A percentile compares a stretch with the other conserved stretches of the same genome.
Conservation (phyloP, 2,329 filamentous ascomycete species). For the Trichoderma atroviride region DNA sequence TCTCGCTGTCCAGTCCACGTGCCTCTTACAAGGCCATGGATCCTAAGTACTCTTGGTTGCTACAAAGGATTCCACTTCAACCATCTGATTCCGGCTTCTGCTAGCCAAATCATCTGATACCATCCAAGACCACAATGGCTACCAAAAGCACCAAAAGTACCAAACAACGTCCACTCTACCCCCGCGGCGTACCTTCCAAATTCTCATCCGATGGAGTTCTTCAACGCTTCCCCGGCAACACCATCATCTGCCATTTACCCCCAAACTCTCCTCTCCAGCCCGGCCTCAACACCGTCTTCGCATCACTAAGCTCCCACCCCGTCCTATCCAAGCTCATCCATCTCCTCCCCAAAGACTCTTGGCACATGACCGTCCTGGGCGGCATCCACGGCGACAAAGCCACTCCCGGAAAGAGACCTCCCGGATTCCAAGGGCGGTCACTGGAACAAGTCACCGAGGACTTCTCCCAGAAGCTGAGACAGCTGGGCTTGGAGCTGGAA, state of each 20-base stretch:
- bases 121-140: not conserved
- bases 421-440: conserved; percentile 26
- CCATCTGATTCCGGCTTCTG: not conserved
- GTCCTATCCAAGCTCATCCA: conserved; percentile 24
- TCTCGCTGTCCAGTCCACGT: not conserved
- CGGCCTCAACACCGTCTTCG: conserved; percentile 28
- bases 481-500: conserved; percentile 24
- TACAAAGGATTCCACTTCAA: not conserved
- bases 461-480: conserved; percentile 25
- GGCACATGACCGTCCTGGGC: conserved; percentile 34
- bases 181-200: conserved; percentile 29
- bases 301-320: conserved; percentile 28
- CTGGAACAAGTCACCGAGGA: conserved; percentile 27
- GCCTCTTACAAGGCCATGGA: not conserved
- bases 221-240: conserved; percentile 31
- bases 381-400: conserved; percentile 31
- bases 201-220: conserved; percentile 28
- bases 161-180: conserved; percentile 25
- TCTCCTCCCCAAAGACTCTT: conserved; percentile 30
- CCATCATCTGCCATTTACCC: conserved; percentile 30
- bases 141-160: not conserved
- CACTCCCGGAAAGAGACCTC: conserved; percentile 31
- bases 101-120: not conserved
- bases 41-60: not conserved
- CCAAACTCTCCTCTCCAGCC: conserved; percentile 25